Conservation (phyloP, 176 grass and related monocot species). For the Pontederia paniculata region DNA sequence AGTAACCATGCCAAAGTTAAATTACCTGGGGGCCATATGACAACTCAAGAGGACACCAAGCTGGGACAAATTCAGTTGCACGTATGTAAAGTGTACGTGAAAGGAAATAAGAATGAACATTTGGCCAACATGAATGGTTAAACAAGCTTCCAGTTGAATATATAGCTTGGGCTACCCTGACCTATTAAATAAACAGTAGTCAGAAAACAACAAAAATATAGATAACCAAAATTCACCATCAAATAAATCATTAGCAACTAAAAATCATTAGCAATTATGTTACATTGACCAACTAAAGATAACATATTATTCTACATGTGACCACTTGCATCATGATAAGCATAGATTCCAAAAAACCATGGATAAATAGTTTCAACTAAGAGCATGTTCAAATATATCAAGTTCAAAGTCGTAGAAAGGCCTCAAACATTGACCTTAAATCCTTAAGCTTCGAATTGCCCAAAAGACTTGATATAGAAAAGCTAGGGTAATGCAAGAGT, state of each 20-base stretch:
- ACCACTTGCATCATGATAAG: too few relatives aligned
- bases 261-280: too few relatives aligned
- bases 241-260: neutral
- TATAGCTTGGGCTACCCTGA: constrained; percentile 79
- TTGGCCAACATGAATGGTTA: constrained; percentile 81
- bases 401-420: too few relatives aligned
- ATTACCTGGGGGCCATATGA: constrained; percentile 92
- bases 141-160: constrained; percentile 78
- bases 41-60: constrained; percentile 61
- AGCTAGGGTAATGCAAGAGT: too few relatives aligned
- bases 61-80: constrained; percentile 57
- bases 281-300: neutral
- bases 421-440: too few relatives aligned
- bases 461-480: too few relatives aligned
- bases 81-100: constrained; percentile 62
- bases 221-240: constrained; percentile 15
- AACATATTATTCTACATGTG: too few relatives aligned
- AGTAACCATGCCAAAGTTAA: neutral
- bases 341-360: too few relatives aligned
- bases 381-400: too few relatives aligned
- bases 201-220: constrained; percentile 7
- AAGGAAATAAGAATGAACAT: constrained; percentile 75
- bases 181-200: constrained; percentile 27
- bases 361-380: too few relatives aligned
- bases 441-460: too few relatives aligned